Evolutionary conservation across 139 green algal species (phyloP).

Genomic region (Coelastrella sp.): DNA sequence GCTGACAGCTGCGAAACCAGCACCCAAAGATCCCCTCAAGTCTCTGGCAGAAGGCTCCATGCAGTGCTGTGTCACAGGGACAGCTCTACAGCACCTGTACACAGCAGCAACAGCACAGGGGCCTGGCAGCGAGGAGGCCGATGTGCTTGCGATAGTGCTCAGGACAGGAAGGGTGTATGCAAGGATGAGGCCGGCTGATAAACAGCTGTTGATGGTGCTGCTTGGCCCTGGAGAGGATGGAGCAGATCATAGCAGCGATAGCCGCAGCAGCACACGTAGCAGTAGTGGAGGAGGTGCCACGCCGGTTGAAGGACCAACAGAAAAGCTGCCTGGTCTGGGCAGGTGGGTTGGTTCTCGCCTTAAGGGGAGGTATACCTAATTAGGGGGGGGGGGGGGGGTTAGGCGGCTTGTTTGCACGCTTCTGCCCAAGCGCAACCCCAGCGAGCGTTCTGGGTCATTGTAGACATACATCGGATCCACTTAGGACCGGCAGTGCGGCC

Average conservation of each 20-base stretch:
- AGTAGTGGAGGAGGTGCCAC: too few relatives aligned
- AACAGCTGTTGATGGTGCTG: background rate
- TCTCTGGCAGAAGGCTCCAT: background rate
- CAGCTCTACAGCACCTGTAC: background rate
- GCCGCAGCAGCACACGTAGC: background rate
- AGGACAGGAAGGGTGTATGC: background rate
- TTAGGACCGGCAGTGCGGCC: too few relatives aligned
- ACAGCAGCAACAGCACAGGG: background rate
- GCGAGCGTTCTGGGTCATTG: too few relatives aligned
- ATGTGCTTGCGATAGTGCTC: background rate
- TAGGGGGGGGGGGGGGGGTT: too few relatives aligned
- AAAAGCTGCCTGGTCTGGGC: background rate
- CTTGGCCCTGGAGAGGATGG: slow-evolving; percentile 11
- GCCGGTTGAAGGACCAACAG: too few relatives aligned
- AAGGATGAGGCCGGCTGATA: slow-evolving; percentile 1
- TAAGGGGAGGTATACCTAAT: too few relatives aligned
- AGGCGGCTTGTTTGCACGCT: too few relatives aligned
- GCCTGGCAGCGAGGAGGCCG: background rate
- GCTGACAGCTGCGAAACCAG: background rate
- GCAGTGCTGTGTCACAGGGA: background rate
- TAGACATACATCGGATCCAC: too few relatives aligned
- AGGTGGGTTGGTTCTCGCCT: too few relatives aligned
- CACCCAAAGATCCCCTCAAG: background rate
- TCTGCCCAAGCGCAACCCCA: too few relatives aligned
- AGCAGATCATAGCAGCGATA: background rate